phyloP scores from a whole-genome alignment of 2,329 filamentous ascomycete species.

The Botryosphaeria agaves region DNA sequence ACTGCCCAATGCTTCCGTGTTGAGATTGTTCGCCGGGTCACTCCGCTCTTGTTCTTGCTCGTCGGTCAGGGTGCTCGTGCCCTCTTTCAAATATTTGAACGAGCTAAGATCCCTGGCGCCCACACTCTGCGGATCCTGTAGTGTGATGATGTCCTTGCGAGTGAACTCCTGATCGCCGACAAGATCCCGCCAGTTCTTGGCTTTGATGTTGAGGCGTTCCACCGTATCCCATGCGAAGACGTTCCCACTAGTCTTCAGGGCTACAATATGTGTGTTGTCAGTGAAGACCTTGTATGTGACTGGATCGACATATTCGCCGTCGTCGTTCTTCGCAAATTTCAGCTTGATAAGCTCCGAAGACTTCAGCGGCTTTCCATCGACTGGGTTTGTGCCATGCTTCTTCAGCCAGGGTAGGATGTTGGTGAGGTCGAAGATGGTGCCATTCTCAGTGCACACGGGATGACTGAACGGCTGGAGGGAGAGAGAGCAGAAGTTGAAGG shows the following conservation, averaged over 20 bases:
- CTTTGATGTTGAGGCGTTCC: conserved; percentile 87
- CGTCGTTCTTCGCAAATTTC: conserved; percentile 81
- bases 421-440: conserved; percentile 88
- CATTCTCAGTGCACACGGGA: conserved; percentile 75
- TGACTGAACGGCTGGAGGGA: conserved; percentile 90
- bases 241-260: conserved; percentile 72
- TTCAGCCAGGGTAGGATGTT: conserved; percentile 90
- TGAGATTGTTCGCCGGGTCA: conserved; percentile 46
- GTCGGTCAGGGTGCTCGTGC: conserved; percentile 46
- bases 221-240: conserved; percentile 95
- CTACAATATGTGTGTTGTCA: conserved; percentile 93
- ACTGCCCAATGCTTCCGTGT: conserved; percentile 62
- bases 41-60: conserved; percentile 52
- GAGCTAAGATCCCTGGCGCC: conserved; percentile 65
- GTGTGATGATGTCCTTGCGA: conserved; percentile 81
- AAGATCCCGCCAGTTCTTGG: conserved; percentile 88
- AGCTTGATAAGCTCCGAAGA: conserved; percentile 76
- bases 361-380: conserved; percentile 63
- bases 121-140: conserved; percentile 90
- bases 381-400: conserved; percentile 83
- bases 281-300: conserved; percentile 97
- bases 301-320: conserved; percentile 83
- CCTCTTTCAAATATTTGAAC: conserved; percentile 81
- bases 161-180: conserved; percentile 75
- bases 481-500: conserved; percentile 96